Evolutionary conservation across 2,329 filamentous ascomycete species (phyloP).

Genomic region (Sarocladium kiliense): DNA sequence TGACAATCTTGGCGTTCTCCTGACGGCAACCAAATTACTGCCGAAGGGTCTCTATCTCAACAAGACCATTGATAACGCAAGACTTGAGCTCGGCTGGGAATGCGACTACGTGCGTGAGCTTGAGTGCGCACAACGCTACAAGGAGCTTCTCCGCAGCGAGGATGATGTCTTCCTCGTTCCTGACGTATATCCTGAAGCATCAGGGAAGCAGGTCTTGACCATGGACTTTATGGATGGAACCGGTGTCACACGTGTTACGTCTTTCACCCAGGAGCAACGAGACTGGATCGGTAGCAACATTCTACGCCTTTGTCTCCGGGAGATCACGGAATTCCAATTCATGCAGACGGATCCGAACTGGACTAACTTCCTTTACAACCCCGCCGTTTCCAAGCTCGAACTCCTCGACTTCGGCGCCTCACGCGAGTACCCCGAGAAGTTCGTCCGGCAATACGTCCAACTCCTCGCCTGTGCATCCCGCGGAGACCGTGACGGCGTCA

Average conservation of each 20-base stretch:
- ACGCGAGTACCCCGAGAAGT: constrained; percentile 74
- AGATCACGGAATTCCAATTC: constrained; percentile 91
- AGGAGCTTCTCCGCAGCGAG: constrained; percentile 62
- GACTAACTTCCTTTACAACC: constrained; percentile 97
- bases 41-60: constrained; percentile 91
- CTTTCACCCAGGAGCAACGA: constrained; percentile 74
- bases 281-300: constrained; percentile 98
- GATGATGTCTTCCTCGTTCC: constrained; percentile 73
- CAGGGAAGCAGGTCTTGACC: constrained; percentile 80
- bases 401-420: constrained; percentile 94
- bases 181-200: constrained; percentile 70
- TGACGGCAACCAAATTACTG: constrained; percentile 84
- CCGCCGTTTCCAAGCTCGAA: constrained; percentile 66
- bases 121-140: constrained; percentile 71
- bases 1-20: constrained; percentile 84
- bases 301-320: constrained; percentile 82
- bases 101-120: constrained; percentile 93
- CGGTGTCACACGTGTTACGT: constrained; percentile 74
- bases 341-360: constrained; percentile 99
- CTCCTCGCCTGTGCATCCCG: constrained; percentile 76
- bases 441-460: constrained; percentile 73
- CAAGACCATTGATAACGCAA: constrained; percentile 94
- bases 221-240: constrained; percentile 87
- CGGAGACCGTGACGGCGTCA: constrained; percentile 59
- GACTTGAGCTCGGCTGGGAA: constrained; percentile 90